A percentile compares a stretch with the other conserved stretches of the same genome.
phyloP scores from a whole-genome alignment of 352 stramenopile genomes.

The Phytophthora aleatoria region DNA sequence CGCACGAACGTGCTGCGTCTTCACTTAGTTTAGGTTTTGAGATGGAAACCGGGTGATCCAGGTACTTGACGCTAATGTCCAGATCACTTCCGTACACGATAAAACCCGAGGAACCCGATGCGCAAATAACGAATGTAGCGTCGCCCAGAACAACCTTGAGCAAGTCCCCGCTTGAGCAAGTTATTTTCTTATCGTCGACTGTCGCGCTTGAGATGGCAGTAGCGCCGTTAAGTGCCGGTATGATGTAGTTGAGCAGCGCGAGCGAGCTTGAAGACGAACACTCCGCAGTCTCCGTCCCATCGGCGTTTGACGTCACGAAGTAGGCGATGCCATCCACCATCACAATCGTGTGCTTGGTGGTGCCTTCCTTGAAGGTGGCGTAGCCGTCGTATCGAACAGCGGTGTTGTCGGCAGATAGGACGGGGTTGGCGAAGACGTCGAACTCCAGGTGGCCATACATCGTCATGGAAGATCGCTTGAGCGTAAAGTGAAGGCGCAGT shows the following conservation, averaged over 20 bases:
- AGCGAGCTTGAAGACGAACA: constrained; percentile 27
- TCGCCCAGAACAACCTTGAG: constrained; percentile 35
- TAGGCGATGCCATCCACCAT: constrained; percentile 42
- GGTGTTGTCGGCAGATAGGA: constrained; percentile 23
- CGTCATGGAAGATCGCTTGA: constrained; percentile 43
- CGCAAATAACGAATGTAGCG: constrained; percentile 36
- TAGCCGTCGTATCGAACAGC: constrained; percentile 37
- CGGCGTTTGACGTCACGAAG: constrained; percentile 24
- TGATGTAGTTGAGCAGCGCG: constrained; percentile 30
- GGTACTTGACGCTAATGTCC: constrained; percentile 26
- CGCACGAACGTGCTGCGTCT: constrained; percentile 10
- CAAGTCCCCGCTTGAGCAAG: constrained; percentile 30
- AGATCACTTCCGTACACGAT: constrained; percentile 31
- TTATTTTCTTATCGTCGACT: constrained; percentile 18
- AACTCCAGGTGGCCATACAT: constrained; percentile 38
- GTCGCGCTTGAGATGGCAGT: constrained; percentile 22
- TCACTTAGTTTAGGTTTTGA: constrained; percentile 18
- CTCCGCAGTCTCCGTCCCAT: constrained; percentile 11
- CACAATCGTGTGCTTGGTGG: constrained; percentile 30
- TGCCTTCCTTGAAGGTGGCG: constrained; percentile 23
- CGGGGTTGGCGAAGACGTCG: constrained; percentile 40
- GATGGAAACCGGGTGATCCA: constrained; percentile 24
- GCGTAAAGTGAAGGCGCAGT: constrained; percentile 34
- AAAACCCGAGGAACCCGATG: constrained; percentile 14
- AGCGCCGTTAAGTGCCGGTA: constrained; percentile 24